Conservation (phyloP, 2,329 filamentous ascomycete genomes). For the Fusarium phyllophilum region DNA sequence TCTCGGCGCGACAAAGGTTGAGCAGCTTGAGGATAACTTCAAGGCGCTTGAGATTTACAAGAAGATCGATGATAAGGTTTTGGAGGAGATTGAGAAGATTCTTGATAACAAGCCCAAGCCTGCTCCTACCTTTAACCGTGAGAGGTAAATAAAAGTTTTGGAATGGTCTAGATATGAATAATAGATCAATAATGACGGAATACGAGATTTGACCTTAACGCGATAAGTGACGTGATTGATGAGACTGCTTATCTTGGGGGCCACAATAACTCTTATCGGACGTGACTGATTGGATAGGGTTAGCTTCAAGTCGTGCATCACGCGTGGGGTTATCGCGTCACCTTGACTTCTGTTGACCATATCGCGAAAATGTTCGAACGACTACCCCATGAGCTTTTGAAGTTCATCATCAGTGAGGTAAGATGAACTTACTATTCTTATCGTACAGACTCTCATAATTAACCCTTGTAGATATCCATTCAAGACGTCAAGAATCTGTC, state of each 20-base stretch:
- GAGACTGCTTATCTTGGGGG: neutral
- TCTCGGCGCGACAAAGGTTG: slow-evolving; percentile 43
- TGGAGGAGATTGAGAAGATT: slow-evolving; percentile 40
- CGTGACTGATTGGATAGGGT: neutral
- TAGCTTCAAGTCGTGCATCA: neutral
- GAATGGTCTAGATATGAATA: neutral
- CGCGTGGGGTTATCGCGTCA: neutral
- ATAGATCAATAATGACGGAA: neutral
- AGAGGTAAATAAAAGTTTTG: slow-evolving; percentile 21
- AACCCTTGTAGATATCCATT: neutral
- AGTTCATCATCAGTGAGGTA: neutral
- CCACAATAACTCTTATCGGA: neutral
- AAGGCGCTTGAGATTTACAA: slow-evolving; percentile 36
- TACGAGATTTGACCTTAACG: neutral
- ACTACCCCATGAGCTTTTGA: neutral
- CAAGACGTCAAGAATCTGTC: neutral
- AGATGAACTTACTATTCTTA: neutral
- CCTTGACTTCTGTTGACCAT: neutral
- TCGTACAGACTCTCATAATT: neutral
- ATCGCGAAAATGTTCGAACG: neutral
- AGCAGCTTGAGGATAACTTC: slow-evolving; percentile 42
- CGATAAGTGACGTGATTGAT: neutral
- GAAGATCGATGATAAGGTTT: slow-evolving; percentile 34
- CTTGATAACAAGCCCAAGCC: slow-evolving; percentile 37
- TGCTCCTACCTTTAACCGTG: slow-evolving; percentile 26